Conservation (phyloP, 495 filamentous ascomycete genomes). For the Aspergillus saccharolyticus region DNA sequence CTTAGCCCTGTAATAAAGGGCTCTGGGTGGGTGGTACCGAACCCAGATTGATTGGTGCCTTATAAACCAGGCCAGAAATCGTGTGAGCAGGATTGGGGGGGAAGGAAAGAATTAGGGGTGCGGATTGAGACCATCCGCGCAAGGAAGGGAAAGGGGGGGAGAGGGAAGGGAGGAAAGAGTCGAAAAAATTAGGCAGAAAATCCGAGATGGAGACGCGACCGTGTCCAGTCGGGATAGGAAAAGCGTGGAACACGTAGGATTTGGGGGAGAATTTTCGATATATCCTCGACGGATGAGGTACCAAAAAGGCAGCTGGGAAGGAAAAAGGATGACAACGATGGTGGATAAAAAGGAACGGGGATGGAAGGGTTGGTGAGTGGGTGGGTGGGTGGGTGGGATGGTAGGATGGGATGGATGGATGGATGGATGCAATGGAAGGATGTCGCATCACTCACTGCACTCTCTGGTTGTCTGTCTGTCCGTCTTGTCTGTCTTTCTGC, state of each 20-base stretch:
- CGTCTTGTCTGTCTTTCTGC: background rate
- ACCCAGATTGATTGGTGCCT: background rate
- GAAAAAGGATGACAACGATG: constrained; percentile 3
- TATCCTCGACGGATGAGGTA: background rate
- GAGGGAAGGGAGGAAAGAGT: constrained; percentile 7
- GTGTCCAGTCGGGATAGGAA: background rate
- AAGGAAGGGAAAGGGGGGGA: constrained; percentile 13
- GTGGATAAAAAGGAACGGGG: constrained; percentile 5
- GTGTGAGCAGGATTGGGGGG: constrained; percentile 2
- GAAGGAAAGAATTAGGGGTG: constrained; percentile 5
- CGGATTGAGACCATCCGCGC: constrained; percentile 18
- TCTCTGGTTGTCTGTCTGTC: too few relatives aligned
- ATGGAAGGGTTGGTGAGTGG: background rate
- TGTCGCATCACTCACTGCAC: constrained; percentile 1
- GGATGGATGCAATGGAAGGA: background rate
- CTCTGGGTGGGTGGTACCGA: background rate
- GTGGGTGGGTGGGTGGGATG: background rate
- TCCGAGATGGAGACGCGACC: constrained; percentile 9
- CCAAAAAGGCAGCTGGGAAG: background rate
- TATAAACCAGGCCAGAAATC: background rate
- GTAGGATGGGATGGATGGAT: background rate
- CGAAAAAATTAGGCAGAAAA: constrained; percentile 1
- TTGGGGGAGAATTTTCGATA: background rate
- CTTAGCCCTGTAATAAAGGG: background rate
- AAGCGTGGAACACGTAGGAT: background rate